Evolutionary conservation across 78 protist species (phyloP), one percentile per base, ranked within the genome.

Genomic region (Dictyostelium purpureum): DNA sequence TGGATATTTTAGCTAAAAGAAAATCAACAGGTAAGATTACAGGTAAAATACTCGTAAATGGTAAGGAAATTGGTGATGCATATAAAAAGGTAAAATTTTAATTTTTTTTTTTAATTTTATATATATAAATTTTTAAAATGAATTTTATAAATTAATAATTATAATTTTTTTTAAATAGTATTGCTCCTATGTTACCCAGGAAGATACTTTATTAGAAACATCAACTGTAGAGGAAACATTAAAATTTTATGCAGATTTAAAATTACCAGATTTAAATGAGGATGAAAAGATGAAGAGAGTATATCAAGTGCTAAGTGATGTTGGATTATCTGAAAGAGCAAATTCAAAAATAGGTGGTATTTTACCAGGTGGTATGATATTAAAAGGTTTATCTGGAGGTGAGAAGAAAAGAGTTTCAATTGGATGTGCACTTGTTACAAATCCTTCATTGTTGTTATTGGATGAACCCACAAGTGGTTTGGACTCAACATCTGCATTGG

Each of bases 321-420:
- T 90, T 26, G 94, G 94, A 1, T 47, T 90, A 37, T 19, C 88
- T 6, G 33, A 77, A 37, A 81, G 49, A 33, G 42, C 77, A 4
- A 52, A 70, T 19, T 31, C 82, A 0, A 90, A 81, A n/a, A 75
- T 90, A 43, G 94, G 94, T 43, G 94, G 94, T 18, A 51, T 81
- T 10, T 14, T 76, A 11, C 92, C 92, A 21, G 92, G 92, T 73
- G 92, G 92, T 10, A 56, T 74, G 16, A 11, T 35, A 2, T 19
- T 90, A 0, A 65, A 82, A 26, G 94, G 93, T 52, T 59, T 94
- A 16, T 80, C 91, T 1, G 96, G 96, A 49, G 96, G 96, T 38
- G 96, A 94, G n/a, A 78, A 82, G 74, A 59, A 82, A 40, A 67
- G 96, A 37, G 94, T 88, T 16, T 63, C 96, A 14, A 81, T 94